Evolutionary conservation across 768 basidiomycete species (phyloP), one percentile per base, ranked within the genome.

Genomic region (Macrolepiota fuliginosa): DNA sequence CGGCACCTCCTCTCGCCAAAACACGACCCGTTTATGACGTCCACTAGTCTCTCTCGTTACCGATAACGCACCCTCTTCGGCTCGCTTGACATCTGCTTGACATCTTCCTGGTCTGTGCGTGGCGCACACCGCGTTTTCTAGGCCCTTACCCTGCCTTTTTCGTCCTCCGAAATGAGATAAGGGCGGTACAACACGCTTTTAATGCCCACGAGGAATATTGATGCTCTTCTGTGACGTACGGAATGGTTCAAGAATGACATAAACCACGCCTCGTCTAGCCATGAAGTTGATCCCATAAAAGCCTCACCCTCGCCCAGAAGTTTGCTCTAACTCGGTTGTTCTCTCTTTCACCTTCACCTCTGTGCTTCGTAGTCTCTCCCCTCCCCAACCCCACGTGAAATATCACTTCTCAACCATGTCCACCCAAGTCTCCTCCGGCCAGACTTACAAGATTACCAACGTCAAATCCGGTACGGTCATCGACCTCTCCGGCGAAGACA

Each of bases 401-500:
- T 42, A 13, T 47, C 39, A n/a, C 54, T 40, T 47, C 46, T 29
- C 46, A 58, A 58, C 19, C 27, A 73, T 71, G 70, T 63, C 68
- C 25, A 72, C 73, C 37, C 61, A 71, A 36, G 68, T 79, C 39
- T 70, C 75, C 58, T 71, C 74, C 29, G 80, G 81, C 19, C 58
- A 39, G 15, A 74, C 66, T 0, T 87, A 83, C 72, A 74, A 65
- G 36, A 76, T 88, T 65, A 73, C 68, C 42, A 88, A 88, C 70
- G 76, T 71, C 66, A 79, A 83, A 70, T 74, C 78, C 7, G 78
- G 77, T 2, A 87, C 81, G 4, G 81, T 77, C 27, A 64, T 86
- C 25, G 85, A 88, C 66, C 76, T 87, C 59, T 87, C 85, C 17
- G 83, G 79, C 2, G 73, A 61, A 7, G 84, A 87, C 67, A 77